Percentiles rank a stretch among this genome's conserved stretches.
phyloP scores from a whole-genome alignment of 495 filamentous ascomycete species.

The Neurospora terricola region DNA sequence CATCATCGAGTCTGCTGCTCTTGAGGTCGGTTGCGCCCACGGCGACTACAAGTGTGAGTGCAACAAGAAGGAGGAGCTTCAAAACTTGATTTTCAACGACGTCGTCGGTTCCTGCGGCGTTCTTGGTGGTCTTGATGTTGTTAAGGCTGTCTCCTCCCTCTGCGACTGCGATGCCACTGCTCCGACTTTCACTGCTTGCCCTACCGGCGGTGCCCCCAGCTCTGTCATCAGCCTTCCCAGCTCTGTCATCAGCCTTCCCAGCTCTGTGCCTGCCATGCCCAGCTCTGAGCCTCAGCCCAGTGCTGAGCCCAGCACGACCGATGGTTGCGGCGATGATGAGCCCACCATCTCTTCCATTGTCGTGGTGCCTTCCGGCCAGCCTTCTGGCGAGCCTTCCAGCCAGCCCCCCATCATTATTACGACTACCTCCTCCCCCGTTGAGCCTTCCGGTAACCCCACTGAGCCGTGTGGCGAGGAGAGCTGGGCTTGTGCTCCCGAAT shows the following conservation, averaged over 20 bases:
- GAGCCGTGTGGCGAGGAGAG: neutral
- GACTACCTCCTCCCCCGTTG: neutral
- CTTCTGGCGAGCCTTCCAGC: neutral
- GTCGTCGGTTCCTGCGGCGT: too few species aligned
- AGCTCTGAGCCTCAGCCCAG: neutral
- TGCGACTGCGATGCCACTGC: neutral
- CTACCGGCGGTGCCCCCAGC: neutral
- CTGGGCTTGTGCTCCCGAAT: neutral
- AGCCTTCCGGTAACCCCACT: neutral
- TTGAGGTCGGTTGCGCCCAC: neutral
- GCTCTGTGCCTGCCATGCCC: neutral
- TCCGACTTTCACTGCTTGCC: neutral
- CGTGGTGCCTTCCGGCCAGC: neutral
- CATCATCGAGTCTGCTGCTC: conserved; percentile 1
- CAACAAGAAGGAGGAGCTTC: neutral
- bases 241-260: neutral
- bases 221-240: neutral
- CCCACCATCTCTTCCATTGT: neutral
- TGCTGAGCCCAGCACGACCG: neutral
- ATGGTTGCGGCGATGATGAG: neutral
- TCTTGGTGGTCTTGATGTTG: neutral
- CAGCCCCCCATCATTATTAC: neutral
- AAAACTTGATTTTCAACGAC: neutral
- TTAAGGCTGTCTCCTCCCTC: neutral
- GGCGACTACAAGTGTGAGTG: conserved; percentile 5